Evolutionary conservation across 306 rosid genomes (phyloP).

Genomic region (Glycine tomentella): DNA sequence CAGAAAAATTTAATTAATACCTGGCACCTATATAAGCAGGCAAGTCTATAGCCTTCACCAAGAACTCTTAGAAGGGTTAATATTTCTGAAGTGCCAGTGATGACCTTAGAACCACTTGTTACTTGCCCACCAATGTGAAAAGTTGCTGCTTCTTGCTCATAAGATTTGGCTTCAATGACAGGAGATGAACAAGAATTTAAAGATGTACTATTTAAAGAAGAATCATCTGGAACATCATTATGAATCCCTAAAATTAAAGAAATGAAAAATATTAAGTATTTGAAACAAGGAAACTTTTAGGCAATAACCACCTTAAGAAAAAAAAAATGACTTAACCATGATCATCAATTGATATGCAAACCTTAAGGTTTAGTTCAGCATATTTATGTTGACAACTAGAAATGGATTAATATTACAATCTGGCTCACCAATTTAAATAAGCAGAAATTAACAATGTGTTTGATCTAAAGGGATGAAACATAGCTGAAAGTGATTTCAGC

Average conservation of each 20-base stretch:
- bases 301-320: slow-evolving; percentile 3
- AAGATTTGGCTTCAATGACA: slow-evolving; percentile 61
- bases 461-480: no score
- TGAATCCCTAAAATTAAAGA: slow-evolving; percentile 63
- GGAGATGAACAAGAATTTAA: slow-evolving; percentile 64
- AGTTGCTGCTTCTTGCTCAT: slow-evolving; percentile 69
- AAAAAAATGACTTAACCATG: slow-evolving; percentile 6
- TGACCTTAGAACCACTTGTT: slow-evolving; percentile 63
- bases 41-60: slow-evolving; percentile 94
- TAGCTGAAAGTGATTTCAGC: no score
- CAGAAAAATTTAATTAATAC: slow-evolving; percentile 53
- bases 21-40: slow-evolving; percentile 86
- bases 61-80: slow-evolving; percentile 78
- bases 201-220: slow-evolving; percentile 60
- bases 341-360: slow-evolving; percentile 15
- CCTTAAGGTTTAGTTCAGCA: slow-evolving; percentile 38
- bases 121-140: slow-evolving; percentile 55
- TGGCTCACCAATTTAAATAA: slow-evolving; percentile 35
- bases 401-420: slow-evolving; percentile 14
- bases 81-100: slow-evolving; percentile 73
- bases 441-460: not conserved
- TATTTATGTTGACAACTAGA: slow-evolving; percentile 1
- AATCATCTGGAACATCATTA: slow-evolving; percentile 69
- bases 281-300: slow-evolving; percentile 23
- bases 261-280: slow-evolving; percentile 30